phyloP scores from a whole-genome alignment of 352 stramenopile species.

The Pythium biforme region DNA sequence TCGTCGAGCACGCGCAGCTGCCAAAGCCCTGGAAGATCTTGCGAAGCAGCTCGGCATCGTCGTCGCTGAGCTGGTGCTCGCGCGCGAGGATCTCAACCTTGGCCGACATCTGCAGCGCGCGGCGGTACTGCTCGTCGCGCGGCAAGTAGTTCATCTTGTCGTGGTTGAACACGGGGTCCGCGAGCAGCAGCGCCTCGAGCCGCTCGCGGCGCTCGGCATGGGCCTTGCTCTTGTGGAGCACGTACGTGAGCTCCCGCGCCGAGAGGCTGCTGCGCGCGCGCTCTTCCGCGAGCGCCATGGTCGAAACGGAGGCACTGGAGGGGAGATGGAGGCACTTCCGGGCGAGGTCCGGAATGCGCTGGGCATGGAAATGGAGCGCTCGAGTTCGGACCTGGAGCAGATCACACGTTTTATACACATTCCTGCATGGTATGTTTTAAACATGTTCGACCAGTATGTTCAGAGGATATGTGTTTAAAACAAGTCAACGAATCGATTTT shows the following conservation, averaged over 20 bases:
- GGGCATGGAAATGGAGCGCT: too few species aligned
- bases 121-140: conserved; percentile 60
- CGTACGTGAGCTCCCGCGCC: conserved; percentile 59
- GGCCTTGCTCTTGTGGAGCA: conserved; percentile 52
- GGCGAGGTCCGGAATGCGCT: too few species aligned
- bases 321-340: too few species aligned
- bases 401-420: too few species aligned
- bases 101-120: conserved; percentile 51
- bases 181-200: conserved; percentile 53
- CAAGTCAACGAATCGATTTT: not conserved
- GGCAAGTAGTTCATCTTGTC: conserved; percentile 67
- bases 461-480: conserved; percentile 1
- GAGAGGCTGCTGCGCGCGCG: conserved; percentile 43
- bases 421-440: too few species aligned
- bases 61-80: conserved; percentile 44
- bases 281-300: conserved; percentile 29
- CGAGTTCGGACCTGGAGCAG: too few species aligned
- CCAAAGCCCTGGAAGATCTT: conserved; percentile 51
- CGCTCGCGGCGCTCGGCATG: conserved; percentile 55
- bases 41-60: conserved; percentile 58
- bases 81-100: conserved; percentile 55
- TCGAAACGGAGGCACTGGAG: not conserved
- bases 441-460: not conserved
- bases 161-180: conserved; percentile 56
- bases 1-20: conserved; percentile 51